Conservation (phyloP, 2,329 filamentous ascomycete genomes). For the Colletotrichum liriopes region DNA sequence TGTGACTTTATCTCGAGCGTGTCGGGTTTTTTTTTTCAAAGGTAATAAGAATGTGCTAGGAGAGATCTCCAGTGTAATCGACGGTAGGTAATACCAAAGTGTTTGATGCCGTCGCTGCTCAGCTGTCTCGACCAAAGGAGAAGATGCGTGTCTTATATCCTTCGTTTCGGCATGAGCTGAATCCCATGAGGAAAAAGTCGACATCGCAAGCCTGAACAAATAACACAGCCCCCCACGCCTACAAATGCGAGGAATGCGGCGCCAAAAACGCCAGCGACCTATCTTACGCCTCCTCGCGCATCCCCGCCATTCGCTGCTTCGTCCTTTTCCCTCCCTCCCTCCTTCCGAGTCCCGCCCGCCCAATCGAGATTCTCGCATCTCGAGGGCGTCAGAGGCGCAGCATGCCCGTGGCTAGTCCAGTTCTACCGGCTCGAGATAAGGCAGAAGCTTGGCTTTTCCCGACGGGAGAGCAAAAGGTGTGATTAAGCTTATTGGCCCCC, state of each 20-base stretch:
- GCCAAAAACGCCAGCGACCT: background rate
- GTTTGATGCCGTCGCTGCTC: background rate
- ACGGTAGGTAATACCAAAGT: background rate
- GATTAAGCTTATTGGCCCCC: background rate
- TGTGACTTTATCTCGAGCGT: too few relatives aligned
- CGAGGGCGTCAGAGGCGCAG: background rate
- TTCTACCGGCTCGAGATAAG: background rate
- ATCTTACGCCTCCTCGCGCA: background rate
- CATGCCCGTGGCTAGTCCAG: background rate
- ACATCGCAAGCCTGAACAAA: background rate
- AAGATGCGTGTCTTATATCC: background rate
- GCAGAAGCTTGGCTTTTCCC: background rate
- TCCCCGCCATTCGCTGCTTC: background rate
- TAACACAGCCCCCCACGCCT: background rate
- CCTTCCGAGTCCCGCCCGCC: background rate
- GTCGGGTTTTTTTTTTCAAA: background rate
- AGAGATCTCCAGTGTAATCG: background rate
- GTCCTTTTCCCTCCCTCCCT: background rate
- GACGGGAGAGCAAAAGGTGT: background rate
- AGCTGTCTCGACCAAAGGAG: background rate
- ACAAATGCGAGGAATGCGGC: slow-evolving; percentile 4
- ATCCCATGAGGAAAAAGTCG: background rate
- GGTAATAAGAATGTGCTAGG: background rate
- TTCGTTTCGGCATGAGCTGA: background rate
- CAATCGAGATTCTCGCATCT: background rate